Evolutionary conservation across 257 asterid genomes (phyloP).

Genomic region (Fraxinus quadrangulata): DNA sequence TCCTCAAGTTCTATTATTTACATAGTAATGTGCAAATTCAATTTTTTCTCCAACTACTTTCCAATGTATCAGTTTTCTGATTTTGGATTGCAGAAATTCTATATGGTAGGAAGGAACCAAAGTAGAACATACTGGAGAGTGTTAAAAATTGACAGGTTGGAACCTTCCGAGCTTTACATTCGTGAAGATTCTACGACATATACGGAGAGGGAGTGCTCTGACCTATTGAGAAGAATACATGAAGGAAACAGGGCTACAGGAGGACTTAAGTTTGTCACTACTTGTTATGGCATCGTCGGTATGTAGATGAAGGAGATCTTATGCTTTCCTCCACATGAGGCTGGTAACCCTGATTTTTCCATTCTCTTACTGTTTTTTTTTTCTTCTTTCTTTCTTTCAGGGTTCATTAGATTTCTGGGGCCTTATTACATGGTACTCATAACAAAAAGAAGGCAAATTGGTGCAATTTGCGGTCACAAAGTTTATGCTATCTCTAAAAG

Average conservation of each 20-base stretch:
- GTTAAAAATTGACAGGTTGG: constrained; percentile 66
- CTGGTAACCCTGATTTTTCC: background rate
- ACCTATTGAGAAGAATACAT: constrained; percentile 64
- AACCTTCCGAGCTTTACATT: constrained; percentile 58
- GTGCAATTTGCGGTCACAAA: constrained; percentile 83
- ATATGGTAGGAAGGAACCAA: constrained; percentile 77
- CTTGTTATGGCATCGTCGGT: constrained; percentile 82
- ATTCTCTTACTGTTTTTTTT: background rate
- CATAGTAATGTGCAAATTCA: background rate
- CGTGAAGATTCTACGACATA: constrained; percentile 65
- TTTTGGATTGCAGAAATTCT: constrained; percentile 54
- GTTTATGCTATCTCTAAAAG: constrained; percentile 79
- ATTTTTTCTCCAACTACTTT: background rate
- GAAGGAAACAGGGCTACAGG: constrained; percentile 70
- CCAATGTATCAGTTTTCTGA: constrained; percentile 15
- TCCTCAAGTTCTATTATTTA: background rate
- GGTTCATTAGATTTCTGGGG: constrained; percentile 51
- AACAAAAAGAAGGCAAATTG: constrained; percentile 89
- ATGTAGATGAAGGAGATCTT: constrained; percentile 31
- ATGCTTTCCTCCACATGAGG: background rate
- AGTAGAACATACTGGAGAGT: constrained; percentile 60
- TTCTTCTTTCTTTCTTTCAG: constrained; percentile 29
- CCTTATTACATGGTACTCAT: constrained; percentile 93
- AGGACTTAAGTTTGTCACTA: constrained; percentile 67
- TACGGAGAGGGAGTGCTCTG: constrained; percentile 66